A percentile compares a stretch with the other conserved stretches of the same genome.
phyloP scores from a whole-genome alignment of 169 alveolate species.

The Cryptosporidium viatorum region DNA sequence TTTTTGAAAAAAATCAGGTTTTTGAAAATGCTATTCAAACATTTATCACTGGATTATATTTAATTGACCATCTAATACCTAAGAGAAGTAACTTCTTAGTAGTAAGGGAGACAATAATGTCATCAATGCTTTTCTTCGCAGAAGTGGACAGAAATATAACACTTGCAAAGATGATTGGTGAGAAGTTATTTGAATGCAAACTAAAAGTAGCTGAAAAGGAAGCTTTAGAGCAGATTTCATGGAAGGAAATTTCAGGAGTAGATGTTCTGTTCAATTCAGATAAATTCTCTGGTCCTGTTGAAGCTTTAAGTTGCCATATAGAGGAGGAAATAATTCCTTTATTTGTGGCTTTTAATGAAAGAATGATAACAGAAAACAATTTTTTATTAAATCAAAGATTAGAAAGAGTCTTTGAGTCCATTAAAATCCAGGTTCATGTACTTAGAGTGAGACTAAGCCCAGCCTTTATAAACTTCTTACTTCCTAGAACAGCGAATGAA shows the following conservation, averaged over 20 bases:
- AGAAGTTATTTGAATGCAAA: background rate
- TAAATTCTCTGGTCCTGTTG: background rate
- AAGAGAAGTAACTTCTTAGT: background rate
- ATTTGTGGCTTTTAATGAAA: background rate
- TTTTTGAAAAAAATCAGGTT: constrained; percentile 15
- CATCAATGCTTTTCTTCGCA: constrained; percentile 61
- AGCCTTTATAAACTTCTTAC: constrained; percentile 41
- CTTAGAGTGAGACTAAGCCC: constrained; percentile 25
- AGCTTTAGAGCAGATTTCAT: background rate
- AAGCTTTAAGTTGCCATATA: background rate
- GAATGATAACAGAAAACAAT: background rate
- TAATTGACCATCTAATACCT: background rate
- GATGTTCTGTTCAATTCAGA: background rate
- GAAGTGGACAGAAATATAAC: constrained; percentile 55
- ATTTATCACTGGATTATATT: constrained; percentile 18
- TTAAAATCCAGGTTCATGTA: constrained; percentile 20
- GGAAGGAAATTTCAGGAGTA: constrained; percentile 1
- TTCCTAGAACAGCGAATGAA: constrained; percentile 41
- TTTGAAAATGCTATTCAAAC: constrained; percentile 15
- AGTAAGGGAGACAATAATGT: constrained; percentile 23
- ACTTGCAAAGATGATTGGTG: constrained; percentile 28
- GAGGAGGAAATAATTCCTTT: background rate
- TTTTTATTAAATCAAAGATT: constrained; percentile 20
- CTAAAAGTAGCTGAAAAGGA: background rate
- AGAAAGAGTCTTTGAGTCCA: constrained; percentile 34